Percentiles rank a stretch among this genome's conserved stretches.
These are phyloP conservation scores for Penicillium angulare DNA, from an alignment of 495 filamentous ascomycete genomes.

Conservation along the genomic window DNA sequence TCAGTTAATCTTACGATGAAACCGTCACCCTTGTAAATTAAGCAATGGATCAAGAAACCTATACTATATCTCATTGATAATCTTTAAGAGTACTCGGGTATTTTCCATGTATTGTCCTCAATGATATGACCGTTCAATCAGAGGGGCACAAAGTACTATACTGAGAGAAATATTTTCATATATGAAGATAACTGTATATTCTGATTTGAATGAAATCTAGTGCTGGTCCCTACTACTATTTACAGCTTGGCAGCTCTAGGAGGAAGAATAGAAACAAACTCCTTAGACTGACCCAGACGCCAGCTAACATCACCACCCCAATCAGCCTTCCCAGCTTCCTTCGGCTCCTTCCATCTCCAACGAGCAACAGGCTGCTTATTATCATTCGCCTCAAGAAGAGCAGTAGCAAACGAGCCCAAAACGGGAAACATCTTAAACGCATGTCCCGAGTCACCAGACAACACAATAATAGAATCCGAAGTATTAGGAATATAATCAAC, in stretches of 20 bases:
- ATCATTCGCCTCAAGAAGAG: slow-evolving; percentile 30
- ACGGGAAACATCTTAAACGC: slow-evolving; percentile 59
- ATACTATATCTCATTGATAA: no score
- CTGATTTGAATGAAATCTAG: no score
- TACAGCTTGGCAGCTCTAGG: slow-evolving; percentile 27
- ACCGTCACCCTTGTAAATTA: no score
- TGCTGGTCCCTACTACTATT: no score
- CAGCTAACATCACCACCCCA: slow-evolving; percentile 44
- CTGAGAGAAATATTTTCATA: background rate
- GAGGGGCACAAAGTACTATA: no score
- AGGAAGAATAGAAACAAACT: slow-evolving; percentile 28
- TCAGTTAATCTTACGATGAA: no score
- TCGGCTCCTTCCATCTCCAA: slow-evolving; percentile 46
- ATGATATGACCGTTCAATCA: no score
- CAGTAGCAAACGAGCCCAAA: slow-evolving; percentile 46
- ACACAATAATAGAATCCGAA: slow-evolving; percentile 39
- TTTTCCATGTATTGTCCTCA: no score
- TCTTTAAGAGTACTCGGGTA: no score
- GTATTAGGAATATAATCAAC: slow-evolving; percentile 53
- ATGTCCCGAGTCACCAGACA: slow-evolving; percentile 53
- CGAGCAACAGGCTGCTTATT: slow-evolving; percentile 30
- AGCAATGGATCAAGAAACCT: no score
- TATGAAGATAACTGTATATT: background rate
- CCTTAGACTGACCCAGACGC: slow-evolving; percentile 36
- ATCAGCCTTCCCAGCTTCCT: slow-evolving; percentile 15